Evolutionary conservation across 176 grass and related monocot genomes (phyloP).

Genomic region (Thinopyrum elongatum): DNA sequence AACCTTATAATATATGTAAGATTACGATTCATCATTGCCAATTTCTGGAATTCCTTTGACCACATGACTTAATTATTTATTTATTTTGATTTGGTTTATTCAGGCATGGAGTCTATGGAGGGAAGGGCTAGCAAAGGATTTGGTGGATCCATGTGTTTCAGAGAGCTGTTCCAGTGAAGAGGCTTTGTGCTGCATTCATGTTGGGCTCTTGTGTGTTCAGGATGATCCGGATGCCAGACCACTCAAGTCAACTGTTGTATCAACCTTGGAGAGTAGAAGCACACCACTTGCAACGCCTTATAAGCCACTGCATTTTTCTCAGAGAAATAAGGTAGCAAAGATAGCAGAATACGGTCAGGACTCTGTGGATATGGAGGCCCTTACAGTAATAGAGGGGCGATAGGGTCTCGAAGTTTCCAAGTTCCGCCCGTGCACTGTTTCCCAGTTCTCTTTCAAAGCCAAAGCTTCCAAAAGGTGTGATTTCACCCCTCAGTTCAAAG

Average conservation of each 20-base stretch:
- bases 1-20: constrained; percentile 53
- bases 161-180: constrained; percentile 28
- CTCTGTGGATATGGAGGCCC: not conserved
- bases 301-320: constrained; percentile 15
- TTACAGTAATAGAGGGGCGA: not conserved
- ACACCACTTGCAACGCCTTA: not conserved
- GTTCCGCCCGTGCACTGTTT: too few species aligned
- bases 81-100: not conserved
- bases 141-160: not conserved
- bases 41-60: not conserved
- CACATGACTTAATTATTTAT: not conserved
- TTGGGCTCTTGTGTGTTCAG: constrained; percentile 56
- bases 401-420: not conserved
- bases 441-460: too few species aligned
- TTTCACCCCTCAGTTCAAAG: too few species aligned
- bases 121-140: too few species aligned
- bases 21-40: not conserved
- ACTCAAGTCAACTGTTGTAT: constrained; percentile 34
- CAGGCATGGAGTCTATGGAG: constrained; percentile 31
- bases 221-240: constrained; percentile 50
- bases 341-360: not conserved
- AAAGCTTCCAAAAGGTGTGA: too few species aligned
- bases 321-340: not conserved
- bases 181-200: constrained; percentile 43
- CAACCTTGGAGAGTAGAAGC: not conserved